Conservation (phyloP, 148 eudicot species). For the Linanthus parryae region DNA sequence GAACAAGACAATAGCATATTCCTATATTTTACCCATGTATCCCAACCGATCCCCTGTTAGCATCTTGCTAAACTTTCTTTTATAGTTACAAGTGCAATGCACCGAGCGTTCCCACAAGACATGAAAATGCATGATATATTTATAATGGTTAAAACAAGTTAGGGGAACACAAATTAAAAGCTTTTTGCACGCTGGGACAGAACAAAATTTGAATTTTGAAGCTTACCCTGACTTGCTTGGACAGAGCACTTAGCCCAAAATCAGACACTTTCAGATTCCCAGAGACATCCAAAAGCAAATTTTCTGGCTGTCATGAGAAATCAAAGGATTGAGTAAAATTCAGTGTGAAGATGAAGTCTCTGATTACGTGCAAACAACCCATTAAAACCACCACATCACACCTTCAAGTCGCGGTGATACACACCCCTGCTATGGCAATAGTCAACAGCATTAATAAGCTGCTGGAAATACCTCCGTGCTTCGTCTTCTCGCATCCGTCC, state of each 20-base stretch:
- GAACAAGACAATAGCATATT: too few species aligned
- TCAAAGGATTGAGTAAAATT: not conserved
- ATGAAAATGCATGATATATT: not conserved
- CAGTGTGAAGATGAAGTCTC: not conserved
- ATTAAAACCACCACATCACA: conserved; percentile 5
- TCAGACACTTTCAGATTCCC: conserved; percentile 97
- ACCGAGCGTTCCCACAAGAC: not conserved
- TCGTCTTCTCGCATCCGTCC: conserved; percentile 92
- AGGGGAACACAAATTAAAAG: not conserved
- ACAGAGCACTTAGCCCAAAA: conserved; percentile 95
- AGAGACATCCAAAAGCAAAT: conserved; percentile 64
- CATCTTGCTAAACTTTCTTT: too few species aligned
- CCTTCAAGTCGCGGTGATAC: conserved; percentile 93
- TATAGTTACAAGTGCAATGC: not conserved
- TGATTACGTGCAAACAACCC: not conserved
- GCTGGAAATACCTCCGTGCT: conserved; percentile 95
- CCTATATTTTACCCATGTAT: too few species aligned
- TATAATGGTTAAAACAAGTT: not conserved
- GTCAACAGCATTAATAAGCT: conserved; percentile 89
- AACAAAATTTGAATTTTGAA: not conserved
- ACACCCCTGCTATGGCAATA: conserved; percentile 99
- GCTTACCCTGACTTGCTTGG: conserved; percentile 86
- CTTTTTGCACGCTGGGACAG: conserved; percentile 7
- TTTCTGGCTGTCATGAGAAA: conserved; percentile 66
- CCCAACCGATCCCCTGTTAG: too few species aligned